Evolutionary conservation across 805 yeast genomes (phyloP).

Genomic region (Kodamaea nitidulidarum): DNA sequence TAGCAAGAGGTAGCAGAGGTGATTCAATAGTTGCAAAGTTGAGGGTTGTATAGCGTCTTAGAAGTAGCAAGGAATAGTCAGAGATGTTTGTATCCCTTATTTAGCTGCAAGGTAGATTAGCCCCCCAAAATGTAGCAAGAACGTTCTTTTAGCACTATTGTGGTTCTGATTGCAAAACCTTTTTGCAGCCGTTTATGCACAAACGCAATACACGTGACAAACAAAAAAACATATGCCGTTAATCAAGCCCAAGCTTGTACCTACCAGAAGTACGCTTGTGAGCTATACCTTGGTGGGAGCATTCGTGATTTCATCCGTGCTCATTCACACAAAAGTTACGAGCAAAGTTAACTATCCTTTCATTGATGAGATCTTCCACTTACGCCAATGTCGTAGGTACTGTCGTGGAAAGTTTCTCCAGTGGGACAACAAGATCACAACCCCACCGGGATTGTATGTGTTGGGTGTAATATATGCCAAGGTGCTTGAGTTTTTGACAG

Average conservation of each 20-base stretch:
- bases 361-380: slow-evolving; percentile 83
- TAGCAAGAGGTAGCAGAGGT: too few species aligned
- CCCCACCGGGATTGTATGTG: slow-evolving; percentile 89
- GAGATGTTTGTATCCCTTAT: too few species aligned
- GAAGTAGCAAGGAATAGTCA: too few species aligned
- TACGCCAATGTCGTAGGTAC: slow-evolving; percentile 71
- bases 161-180: too few species aligned
- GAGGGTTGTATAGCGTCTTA: too few species aligned
- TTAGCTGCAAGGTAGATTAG: too few species aligned
- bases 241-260: slow-evolving; percentile 1
- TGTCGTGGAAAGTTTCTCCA: slow-evolving; percentile 53
- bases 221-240: slow-evolving; percentile 21
- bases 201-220: slow-evolving; percentile 3
- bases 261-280: not conserved
- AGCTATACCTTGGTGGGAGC: slow-evolving; percentile 1
- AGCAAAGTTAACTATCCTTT: slow-evolving; percentile 26
- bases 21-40: too few species aligned
- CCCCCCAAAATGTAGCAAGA: too few species aligned
- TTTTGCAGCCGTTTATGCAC: slow-evolving; percentile 2
- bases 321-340: slow-evolving; percentile 8
- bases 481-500: slow-evolving; percentile 34
- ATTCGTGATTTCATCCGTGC: not conserved
- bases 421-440: slow-evolving; percentile 91
- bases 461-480: slow-evolving; percentile 39
- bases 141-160: too few species aligned